Percentiles rank a stretch among this genome's conserved stretches.
phyloP scores from a whole-genome alignment of 2,329 filamentous ascomycete genomes.

The Fusarium sp. region DNA sequence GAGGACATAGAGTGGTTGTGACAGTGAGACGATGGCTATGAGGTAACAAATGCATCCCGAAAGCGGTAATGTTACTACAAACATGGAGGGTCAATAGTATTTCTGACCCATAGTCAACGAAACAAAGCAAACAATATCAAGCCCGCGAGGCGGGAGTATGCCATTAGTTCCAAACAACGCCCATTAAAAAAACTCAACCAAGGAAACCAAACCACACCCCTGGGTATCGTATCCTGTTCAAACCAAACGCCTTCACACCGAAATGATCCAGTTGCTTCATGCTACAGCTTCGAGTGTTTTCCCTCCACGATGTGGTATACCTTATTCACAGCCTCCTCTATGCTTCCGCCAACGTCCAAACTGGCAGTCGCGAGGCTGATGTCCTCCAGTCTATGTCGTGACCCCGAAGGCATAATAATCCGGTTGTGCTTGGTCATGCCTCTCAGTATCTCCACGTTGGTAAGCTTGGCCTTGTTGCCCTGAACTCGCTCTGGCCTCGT shows the following conservation, averaged over 20 bases:
- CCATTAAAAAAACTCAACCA: background rate
- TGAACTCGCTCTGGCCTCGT: background rate
- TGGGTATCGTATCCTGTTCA: background rate
- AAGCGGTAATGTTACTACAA: background rate
- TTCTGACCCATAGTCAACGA: background rate
- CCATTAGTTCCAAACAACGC: background rate
- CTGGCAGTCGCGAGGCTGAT: slow-evolving; percentile 1
- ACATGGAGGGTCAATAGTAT: rapidly evolving
- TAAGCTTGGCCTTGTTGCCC: background rate
- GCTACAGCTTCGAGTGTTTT: background rate
- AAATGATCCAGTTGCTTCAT: background rate
- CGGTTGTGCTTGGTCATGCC: background rate
- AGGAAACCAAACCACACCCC: background rate
- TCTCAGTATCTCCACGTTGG: background rate
- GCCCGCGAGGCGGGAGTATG: background rate
- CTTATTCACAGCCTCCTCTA: slow-evolving; percentile 1
- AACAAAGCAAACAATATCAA: background rate
- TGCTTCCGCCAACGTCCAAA: background rate
- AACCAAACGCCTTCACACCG: background rate
- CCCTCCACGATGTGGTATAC: slow-evolving; percentile 2
- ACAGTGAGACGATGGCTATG: background rate
- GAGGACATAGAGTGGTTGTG: background rate
- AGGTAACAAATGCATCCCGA: background rate
- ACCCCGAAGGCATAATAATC: background rate
- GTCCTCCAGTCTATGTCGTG: background rate